A percentile compares a stretch with the other conserved stretches of the same genome.
Conservation (phyloP, 225 moss, liverwort and hornwort genomes). For the Thuidium tamariscinum region DNA sequence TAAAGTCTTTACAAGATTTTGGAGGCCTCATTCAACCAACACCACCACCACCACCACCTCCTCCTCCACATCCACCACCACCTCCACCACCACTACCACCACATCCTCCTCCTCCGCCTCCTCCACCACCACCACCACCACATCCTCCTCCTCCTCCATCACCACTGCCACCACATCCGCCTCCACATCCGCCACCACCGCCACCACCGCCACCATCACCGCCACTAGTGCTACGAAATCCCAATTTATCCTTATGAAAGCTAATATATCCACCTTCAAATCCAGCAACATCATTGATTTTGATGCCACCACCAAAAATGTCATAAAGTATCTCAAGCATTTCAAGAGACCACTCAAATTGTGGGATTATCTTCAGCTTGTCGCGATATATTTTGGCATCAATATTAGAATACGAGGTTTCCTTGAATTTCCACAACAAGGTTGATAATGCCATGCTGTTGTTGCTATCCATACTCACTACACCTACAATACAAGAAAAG, state of each 20-base stretch:
- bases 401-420: neutral
- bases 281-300: neutral
- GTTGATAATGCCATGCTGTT: neutral
- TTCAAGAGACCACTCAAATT: neutral
- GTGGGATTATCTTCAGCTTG: neutral
- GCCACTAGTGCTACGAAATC: neutral
- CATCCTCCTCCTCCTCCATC: rapidly evolving
- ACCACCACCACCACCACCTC: too few species aligned
- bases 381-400: neutral
- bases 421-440: neutral
- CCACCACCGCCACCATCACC: too few species aligned
- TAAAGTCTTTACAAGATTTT: neutral
- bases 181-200: neutral
- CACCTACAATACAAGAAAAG: neutral
- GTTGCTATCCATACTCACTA: neutral
- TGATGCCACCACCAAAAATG: neutral
- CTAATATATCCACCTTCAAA: neutral
- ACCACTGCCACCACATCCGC: neutral
- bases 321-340: neutral
- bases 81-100: too few species aligned
- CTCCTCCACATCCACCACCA: rapidly evolving
- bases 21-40: neutral
- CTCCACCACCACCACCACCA: too few species aligned
- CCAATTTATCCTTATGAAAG: neutral
- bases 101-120: too few species aligned